Base-by-base conservation (phyloP, 352 stramenopile species). In the Phytophthora pini region DNA sequence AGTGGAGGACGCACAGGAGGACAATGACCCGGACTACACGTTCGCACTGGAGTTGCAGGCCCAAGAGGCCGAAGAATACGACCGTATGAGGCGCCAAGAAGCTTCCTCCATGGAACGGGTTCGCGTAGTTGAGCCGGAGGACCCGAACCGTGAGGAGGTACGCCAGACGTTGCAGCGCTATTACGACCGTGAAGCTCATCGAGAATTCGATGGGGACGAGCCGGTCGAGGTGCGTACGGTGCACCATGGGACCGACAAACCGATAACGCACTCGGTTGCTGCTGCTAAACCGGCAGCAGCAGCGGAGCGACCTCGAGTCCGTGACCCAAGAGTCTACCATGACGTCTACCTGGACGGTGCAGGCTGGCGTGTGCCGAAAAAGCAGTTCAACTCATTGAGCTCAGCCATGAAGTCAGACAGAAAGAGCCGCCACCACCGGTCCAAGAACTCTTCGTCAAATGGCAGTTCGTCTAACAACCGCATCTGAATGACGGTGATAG, bases 51-150 rank as follows among this genome's bases (percentile, higher is more conserved):
- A 91, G 67, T 60, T 91, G 29, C 82, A 91, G 53, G 80, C 82
- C 0, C 82, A 91, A 29, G 82, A 91, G 38, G 82, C 82, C 17
- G 82, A 91, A 56, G 78, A 91, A 50, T 91, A 91, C 66, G 80
- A 91, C 64, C 80, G 82, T 26, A 70, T 91, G 53, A 74, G 82
- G 22, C 82, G 82, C 22, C 82, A 91, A 40, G 74, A 91, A 44
- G 82, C 79, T 5, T 84, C 82, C 6, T 89, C 82, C 3, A 88
- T 88, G 59, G 82, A 91, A 58, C 76, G 82, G 5, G 76, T 91
- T 17, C 74, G 78, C 31, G 62, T 89, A 29, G 78, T 91, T 31
- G 74, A 75, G 2, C 78, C 88, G 62, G 80, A 84, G 36, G 64
- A 83, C 39, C 76, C 79, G 17, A 72, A 82, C 29, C 78, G 65